These are phyloP conservation scores for Lablab purpureus DNA, from an alignment of 306 rosid genomes.

Conservation along the genomic window DNA sequence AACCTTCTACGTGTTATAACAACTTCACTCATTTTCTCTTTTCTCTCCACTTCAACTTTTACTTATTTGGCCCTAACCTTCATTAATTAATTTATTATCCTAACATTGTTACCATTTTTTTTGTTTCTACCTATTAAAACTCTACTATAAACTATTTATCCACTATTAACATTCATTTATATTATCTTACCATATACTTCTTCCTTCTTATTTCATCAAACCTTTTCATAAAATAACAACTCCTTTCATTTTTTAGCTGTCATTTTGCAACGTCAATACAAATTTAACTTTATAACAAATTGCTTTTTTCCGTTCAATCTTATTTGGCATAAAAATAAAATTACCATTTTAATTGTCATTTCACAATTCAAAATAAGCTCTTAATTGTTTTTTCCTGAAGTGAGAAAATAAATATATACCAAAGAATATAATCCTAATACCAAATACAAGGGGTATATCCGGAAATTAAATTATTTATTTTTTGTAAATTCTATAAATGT, in stretches of 20 bases:
- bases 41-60: not conserved
- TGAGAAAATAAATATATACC: not conserved
- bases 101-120: not conserved
- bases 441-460: not conserved
- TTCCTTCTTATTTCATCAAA: not conserved
- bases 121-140: not conserved
- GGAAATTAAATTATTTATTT: not conserved
- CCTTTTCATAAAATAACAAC: not conserved
- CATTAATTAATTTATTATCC: not conserved
- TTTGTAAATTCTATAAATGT: not conserved
- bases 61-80: not conserved
- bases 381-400: too few species aligned
- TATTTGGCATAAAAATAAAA: not conserved
- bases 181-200: not conserved
- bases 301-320: not conserved
- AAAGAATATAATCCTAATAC: not conserved
- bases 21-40: not conserved
- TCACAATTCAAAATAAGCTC: not conserved
- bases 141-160: not conserved
- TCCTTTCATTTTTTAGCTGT: not conserved
- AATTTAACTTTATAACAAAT: too few species aligned
- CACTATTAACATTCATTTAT: not conserved
- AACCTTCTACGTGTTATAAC: constrained; percentile 27
- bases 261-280: too few species aligned
- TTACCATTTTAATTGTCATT: not conserved